Base-by-base conservation (phyloP, 306 rosid genomes). In the Arachis hypogaea region DNA sequence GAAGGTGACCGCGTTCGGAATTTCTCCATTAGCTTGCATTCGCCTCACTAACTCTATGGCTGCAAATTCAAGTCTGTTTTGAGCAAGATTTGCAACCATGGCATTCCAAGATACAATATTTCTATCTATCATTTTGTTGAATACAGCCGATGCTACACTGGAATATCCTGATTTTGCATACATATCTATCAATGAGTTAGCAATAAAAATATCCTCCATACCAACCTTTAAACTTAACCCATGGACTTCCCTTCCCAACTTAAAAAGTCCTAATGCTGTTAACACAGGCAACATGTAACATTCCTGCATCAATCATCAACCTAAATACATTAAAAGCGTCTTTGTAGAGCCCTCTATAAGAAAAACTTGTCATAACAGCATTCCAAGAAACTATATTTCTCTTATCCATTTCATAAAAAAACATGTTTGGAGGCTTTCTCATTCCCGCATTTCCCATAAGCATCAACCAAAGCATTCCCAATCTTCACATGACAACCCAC, bases 21-120 rank as follows among this genome's bases (percentile, higher is more conserved):
- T 70, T 82, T 82, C 89, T 33, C 89, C 92, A 65, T 64, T 67
- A 70, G 77, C 78, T 78, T 89, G 97, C 98, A 93, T 91, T 79
- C 71, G 78, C 76, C 82, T 81, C 70, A 86, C 66, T 41, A 91
- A 80, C 71, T 80, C 88, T 47, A 88, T 64, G 12, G 96, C 93
- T 47, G 69, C 93, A 83, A 68, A 67, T 78, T 88, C 88, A 55
- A 82, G 84, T 71, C 86, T 81, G 62, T 89, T 91, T 80, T 86
- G 97, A 72, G 90, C 88, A 51, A 74, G 86, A 88, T 91, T 93
- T 11, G 96, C 95, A 59, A 91, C 61, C 98, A 89, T 91, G 18
- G 97, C 91, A 86, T 91, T 93, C 97, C 96, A 93, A 14, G 98
- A 89, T 66, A 91, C 98, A 56, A 79, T 66, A 45, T 86, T 90